Percentiles rank a stretch among this genome's conserved stretches.
Conservation (phyloP, 179 eudicot species). For the Spinacia oleracea region DNA sequence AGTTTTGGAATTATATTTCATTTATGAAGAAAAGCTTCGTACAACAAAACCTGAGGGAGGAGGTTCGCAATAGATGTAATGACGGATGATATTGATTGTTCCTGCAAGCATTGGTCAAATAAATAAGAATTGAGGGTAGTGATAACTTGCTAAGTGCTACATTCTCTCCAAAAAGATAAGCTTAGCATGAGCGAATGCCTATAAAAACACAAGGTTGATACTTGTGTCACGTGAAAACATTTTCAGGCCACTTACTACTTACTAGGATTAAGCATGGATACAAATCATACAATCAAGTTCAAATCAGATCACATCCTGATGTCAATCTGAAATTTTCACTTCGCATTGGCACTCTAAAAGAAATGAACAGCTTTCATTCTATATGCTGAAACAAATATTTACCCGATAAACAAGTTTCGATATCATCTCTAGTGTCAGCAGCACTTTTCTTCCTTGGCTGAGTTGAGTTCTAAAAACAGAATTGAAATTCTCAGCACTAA, state of each 20-base stretch:
- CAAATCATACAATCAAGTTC: background rate
- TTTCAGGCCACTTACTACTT: background rate
- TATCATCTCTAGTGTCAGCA: constrained; percentile 69
- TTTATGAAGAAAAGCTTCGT: background rate
- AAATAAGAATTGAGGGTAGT: background rate
- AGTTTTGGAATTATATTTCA: background rate
- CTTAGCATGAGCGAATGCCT: background rate
- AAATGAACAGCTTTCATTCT: background rate
- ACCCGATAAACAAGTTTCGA: constrained; percentile 83
- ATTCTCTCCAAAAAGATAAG: background rate
- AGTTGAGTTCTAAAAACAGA: constrained; percentile 67
- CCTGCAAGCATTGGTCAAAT: constrained; percentile 45
- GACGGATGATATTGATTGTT: constrained; percentile 84
- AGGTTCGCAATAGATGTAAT: constrained; percentile 77
- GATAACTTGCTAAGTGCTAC: background rate
- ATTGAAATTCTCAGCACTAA: constrained; percentile 2
- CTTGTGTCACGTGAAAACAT: no score
- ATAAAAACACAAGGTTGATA: background rate
- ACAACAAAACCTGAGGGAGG: constrained; percentile 71
- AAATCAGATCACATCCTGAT: background rate
- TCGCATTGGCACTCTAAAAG: background rate
- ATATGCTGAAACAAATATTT: constrained; percentile 25
- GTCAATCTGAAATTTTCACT: background rate
- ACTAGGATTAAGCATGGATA: background rate
- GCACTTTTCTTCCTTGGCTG: constrained; percentile 89